These are phyloP conservation scores for Melastoma malabathricum DNA, from an alignment of 345 rosid species.

Conservation along the genomic window DNA sequence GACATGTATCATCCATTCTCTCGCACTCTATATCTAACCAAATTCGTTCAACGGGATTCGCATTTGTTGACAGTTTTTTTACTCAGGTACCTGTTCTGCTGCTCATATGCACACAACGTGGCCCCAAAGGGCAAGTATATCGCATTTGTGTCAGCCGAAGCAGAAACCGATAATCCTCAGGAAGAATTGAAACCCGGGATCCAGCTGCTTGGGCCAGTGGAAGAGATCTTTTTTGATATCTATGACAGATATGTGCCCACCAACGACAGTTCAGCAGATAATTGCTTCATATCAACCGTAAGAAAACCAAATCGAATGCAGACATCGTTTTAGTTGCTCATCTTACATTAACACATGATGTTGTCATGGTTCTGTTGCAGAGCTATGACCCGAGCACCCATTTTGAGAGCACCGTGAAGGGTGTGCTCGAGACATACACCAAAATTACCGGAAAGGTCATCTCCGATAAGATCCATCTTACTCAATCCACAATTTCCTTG, in stretches of 20 bases:
- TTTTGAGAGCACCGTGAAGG: slow-evolving; percentile 62
- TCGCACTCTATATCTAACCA: too few species aligned
- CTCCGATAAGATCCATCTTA: background rate
- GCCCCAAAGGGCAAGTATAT: slow-evolving; percentile 86
- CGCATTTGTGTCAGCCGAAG: slow-evolving; percentile 86
- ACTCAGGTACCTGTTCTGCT: slow-evolving; percentile 85
- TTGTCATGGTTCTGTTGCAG: slow-evolving; percentile 19
- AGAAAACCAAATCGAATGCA: slow-evolving; percentile 10
- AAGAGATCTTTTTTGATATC: slow-evolving; percentile 69
- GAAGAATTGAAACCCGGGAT: slow-evolving; percentile 75
- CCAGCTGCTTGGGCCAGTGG: slow-evolving; percentile 58
- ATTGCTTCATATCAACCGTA: slow-evolving; percentile 78
- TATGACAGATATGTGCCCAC: slow-evolving; percentile 68
- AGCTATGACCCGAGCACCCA: slow-evolving; percentile 83
- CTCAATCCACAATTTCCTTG: background rate
- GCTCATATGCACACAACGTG: slow-evolving; percentile 90
- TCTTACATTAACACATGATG: background rate
- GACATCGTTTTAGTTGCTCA: background rate
- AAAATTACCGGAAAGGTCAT: slow-evolving; percentile 83
- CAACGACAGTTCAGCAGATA: slow-evolving; percentile 37
- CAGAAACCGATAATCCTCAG: slow-evolving; percentile 77
- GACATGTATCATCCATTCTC: slow-evolving; percentile 43
- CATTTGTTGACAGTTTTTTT: background rate
- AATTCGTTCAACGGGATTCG: too few species aligned
- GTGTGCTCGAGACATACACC: slow-evolving; percentile 63